Percentiles rank a stretch among this genome's conserved stretches.
Conservation (phyloP, 2,329 filamentous ascomycete species). For the Ceratocystis variospora region DNA sequence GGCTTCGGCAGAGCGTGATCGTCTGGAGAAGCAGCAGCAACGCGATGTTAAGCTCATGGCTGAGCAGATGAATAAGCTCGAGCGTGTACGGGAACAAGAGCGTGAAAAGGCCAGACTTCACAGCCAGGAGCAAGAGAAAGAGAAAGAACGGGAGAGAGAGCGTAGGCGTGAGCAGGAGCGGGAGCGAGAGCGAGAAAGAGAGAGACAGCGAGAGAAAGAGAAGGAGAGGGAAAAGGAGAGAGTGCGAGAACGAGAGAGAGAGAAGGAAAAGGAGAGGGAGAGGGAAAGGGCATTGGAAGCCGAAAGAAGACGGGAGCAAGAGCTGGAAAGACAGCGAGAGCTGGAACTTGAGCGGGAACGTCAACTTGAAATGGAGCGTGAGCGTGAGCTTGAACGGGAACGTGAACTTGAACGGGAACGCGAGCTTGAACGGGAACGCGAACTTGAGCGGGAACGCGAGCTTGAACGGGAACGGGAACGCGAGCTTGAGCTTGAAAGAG, state of each 20-base stretch:
- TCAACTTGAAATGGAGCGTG: constrained; percentile 38
- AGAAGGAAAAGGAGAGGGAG: constrained; percentile 21
- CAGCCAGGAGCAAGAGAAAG: constrained; percentile 44
- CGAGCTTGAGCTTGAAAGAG: constrained; percentile 7
- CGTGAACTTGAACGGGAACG: neutral
- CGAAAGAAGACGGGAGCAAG: neutral
- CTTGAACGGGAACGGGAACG: neutral
- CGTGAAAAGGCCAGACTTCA: constrained; percentile 51
- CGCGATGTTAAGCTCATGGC: constrained; percentile 49
- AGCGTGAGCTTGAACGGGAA: constrained; percentile 5
- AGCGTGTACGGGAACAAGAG: constrained; percentile 56
- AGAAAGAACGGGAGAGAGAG: constrained; percentile 37
- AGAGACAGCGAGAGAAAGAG: constrained; percentile 10
- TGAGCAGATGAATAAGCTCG: constrained; percentile 48
- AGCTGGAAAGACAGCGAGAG: constrained; percentile 7
- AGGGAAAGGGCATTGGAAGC: constrained; percentile 21
- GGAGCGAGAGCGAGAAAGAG: neutral
- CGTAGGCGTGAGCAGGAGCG: constrained; percentile 22
- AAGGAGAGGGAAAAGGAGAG: constrained; percentile 18
- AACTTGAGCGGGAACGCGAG: neutral
- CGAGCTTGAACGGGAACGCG: neutral
- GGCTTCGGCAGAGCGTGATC: constrained; percentile 47
- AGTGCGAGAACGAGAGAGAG: constrained; percentile 20
- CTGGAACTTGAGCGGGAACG: neutral
- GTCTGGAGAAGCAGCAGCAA: constrained; percentile 51